Evolutionary conservation across 768 basidiomycete genomes (phyloP), one percentile per base, ranked within the genome.

Genomic region (Pisolithus microcarpus): DNA sequence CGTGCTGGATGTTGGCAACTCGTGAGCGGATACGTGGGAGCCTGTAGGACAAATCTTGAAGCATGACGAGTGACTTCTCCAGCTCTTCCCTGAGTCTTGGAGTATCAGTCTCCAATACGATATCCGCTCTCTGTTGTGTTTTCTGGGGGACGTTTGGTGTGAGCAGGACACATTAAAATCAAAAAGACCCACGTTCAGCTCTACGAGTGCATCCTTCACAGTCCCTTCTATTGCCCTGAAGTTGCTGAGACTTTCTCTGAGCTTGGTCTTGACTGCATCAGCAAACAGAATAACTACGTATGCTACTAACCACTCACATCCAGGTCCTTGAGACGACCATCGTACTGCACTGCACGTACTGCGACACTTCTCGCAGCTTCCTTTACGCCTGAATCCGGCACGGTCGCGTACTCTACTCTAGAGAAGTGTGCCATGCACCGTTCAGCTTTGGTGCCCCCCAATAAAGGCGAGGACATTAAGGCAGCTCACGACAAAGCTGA

Each of bases 191-290:
- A 84, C 87, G 60, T 82, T 78, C 30, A 89, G 71, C 44, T 75
- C 75, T 55, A 69, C 72, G 49, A 80, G 76, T 4, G 84, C 78
- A 48, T 85, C 85, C 54, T 81, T 80, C 31, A 89, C 72, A 23
- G 81, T 75, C 53, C 77, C 76, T 56, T 89, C 84, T 54, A 89
- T 81, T 16, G 83, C 81, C 49, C 84, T 73, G 49, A 87, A 87
- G 61, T 88, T 88, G 58, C 82, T 82, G 49, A 89, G 69, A 61
- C 82, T 78, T 57, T 86, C 81, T 38, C 82, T 75, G 21, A 90
- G 75, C 61, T 77, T 80, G 47, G 74, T 74, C 86, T 88, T 37
- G 19, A 30, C 47, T 18, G 28, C 47, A 26, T 31, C 36, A 16
- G 44, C 28, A 37, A 45, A 8, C 26, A 52, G 30, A 19, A 50